A percentile compares a stretch with the other conserved stretches of the same genome.
These are phyloP conservation scores for Rhodofomes roseus DNA, from an alignment of 1,284 basidiomycete genomes.

Conservation along the genomic window DNA sequence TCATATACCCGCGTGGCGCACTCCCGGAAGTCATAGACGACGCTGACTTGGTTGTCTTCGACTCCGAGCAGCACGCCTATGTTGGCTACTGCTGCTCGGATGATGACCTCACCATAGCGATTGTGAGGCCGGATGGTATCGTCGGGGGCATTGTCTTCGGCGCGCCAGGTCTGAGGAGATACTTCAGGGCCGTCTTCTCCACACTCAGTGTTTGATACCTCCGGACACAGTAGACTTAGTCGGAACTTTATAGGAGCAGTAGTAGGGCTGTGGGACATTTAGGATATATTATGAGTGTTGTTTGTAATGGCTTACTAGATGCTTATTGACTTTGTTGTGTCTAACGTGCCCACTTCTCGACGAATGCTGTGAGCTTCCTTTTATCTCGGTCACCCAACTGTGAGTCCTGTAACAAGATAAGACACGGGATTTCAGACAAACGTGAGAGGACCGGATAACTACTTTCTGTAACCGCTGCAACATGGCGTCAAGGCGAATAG, in stretches of 20 bases:
- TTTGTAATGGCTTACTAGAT: not conserved
- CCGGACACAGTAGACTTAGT: not conserved
- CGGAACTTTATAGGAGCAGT: not conserved
- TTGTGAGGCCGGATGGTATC: slow-evolving; percentile 15
- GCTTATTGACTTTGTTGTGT: not conserved
- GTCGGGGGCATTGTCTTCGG: slow-evolving; percentile 16
- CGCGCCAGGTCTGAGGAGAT: slow-evolving; percentile 9
- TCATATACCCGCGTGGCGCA: not conserved
- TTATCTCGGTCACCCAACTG: slow-evolving; percentile 18
- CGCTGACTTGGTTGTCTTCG: not conserved
- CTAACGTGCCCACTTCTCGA: slow-evolving; percentile 20
- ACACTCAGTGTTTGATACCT: not conserved
- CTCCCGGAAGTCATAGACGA: not conserved
- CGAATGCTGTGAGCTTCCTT: slow-evolving; percentile 19
- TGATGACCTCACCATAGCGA: not conserved
- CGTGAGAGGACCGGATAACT: not conserved
- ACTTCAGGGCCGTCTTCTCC: slow-evolving; percentile 9
- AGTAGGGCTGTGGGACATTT: not conserved
- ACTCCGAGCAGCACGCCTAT: not conserved
- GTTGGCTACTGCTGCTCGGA: not conserved
- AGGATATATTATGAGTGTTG: not conserved
- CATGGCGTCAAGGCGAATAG: slow-evolving; percentile 11
- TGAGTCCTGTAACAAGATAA: slow-evolving; percentile 4
- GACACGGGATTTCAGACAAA: not conserved
- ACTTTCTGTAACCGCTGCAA: slow-evolving; percentile 20